phyloP scores from a whole-genome alignment of 495 filamentous ascomycete genomes.

The Penicillium paradoxum region DNA sequence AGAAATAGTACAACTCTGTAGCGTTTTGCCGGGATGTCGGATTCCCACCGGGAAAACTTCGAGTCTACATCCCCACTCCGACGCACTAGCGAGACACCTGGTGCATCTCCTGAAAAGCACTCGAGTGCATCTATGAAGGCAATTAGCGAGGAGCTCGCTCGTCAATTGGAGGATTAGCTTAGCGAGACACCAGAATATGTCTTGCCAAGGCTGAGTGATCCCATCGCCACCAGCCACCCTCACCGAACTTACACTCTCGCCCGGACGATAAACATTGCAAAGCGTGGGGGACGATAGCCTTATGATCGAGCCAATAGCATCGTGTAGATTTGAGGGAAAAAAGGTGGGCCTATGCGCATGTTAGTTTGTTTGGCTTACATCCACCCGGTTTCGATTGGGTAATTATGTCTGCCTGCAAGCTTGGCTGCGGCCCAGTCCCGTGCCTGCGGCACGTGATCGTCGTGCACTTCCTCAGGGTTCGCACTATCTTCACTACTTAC shows the following conservation, averaged over 20 bases:
- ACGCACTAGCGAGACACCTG: neutral
- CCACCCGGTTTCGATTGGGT: neutral
- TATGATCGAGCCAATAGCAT: neutral
- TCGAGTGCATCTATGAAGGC: constrained; percentile 12
- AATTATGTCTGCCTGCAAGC: neutral
- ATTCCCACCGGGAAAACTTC: neutral
- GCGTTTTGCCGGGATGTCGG: neutral
- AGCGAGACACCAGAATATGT: constrained; percentile 7
- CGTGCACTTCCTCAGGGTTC: neutral
- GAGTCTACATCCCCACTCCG: neutral
- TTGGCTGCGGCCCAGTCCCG: neutral
- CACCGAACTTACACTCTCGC: constrained; percentile 11
- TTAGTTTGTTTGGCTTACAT: neutral
- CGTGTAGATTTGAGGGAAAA: neutral
- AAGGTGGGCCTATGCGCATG: neutral
- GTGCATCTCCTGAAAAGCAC: neutral
- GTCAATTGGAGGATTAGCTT: constrained; percentile 15
- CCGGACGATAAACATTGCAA: neutral
- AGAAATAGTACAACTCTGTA: neutral
- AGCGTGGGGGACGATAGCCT: neutral
- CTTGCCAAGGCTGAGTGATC: constrained; percentile 8
- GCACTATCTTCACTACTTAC: neutral
- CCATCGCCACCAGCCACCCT: neutral
- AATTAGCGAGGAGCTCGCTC: constrained; percentile 12
- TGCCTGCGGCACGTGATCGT: neutral